phyloP scores from a whole-genome alignment of 352 stramenopile genomes.

The Vaucheria bursata region DNA sequence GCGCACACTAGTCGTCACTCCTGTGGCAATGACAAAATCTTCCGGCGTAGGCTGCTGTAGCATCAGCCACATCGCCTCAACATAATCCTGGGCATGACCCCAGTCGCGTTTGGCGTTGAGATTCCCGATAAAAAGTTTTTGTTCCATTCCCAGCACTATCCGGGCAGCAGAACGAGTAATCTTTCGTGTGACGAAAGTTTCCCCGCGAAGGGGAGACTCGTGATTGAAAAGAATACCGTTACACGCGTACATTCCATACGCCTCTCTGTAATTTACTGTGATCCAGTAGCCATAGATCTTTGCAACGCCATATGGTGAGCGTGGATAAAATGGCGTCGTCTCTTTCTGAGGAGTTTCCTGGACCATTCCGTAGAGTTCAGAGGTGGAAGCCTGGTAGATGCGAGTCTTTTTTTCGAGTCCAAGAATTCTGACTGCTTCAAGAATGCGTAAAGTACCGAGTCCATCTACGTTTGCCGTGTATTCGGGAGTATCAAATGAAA shows the following conservation, averaged over 20 bases:
- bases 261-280: constrained; percentile 95
- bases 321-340: constrained; percentile 93
- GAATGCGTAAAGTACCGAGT: constrained; percentile 86
- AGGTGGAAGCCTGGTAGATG: constrained; percentile 81
- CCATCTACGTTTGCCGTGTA: constrained; percentile 96
- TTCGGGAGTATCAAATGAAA: constrained; percentile 98
- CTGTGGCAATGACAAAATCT: constrained; percentile 87
- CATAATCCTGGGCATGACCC: constrained; percentile 95
- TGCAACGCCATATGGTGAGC: constrained; percentile 89
- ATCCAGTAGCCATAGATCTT: constrained; percentile 99
- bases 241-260: constrained; percentile 57
- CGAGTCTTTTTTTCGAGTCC: constrained; percentile 54
- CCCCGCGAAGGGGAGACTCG: constrained; percentile 88
- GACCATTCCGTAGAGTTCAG: constrained; percentile 95
- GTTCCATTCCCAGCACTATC: constrained; percentile 78
- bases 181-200: constrained; percentile 97
- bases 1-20: constrained; percentile 90
- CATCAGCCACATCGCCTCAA: constrained; percentile 99
- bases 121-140: constrained; percentile 92
- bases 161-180: constrained; percentile 87
- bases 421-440: constrained; percentile 89
- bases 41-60: constrained; percentile 71
- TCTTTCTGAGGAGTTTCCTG: constrained; percentile 89
- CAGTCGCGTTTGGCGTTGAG: constrained; percentile 95
- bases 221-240: constrained; percentile 99